phyloP scores from a whole-genome alignment of 148 eudicot genomes.

The Arbutus unedo region DNA sequence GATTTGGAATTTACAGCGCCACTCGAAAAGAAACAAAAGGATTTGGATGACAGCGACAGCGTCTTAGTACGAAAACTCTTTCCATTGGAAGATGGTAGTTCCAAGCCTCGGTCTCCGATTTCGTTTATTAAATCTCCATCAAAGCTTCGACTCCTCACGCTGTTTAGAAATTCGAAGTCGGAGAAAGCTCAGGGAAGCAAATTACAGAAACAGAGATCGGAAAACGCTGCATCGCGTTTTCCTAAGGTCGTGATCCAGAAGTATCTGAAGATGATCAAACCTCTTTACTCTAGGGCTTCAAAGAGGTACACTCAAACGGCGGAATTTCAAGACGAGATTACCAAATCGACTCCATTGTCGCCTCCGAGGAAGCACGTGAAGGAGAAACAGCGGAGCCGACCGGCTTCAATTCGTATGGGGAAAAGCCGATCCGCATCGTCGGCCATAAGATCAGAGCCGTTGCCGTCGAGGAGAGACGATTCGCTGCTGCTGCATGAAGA shows the following conservation, averaged over 20 bases:
- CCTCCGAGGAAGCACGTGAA: slow-evolving; percentile 22
- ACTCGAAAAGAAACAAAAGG: slow-evolving; percentile 9
- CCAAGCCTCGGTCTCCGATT: slow-evolving; percentile 39
- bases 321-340: not conserved
- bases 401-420: slow-evolving; percentile 28
- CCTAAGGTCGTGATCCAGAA: slow-evolving; percentile 28
- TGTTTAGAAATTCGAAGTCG: slow-evolving; percentile 30
- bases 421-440: slow-evolving; percentile 55
- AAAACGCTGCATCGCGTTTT: slow-evolving; percentile 21
- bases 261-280: slow-evolving; percentile 51
- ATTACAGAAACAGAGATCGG: slow-evolving; percentile 14
- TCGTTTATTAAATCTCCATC: slow-evolving; percentile 30
- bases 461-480: slow-evolving; percentile 38
- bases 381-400: slow-evolving; percentile 18
- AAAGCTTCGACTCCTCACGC: slow-evolving; percentile 31
- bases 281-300: slow-evolving; percentile 37
- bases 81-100: not conserved
- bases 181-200: slow-evolving; percentile 34
- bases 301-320: slow-evolving; percentile 21
- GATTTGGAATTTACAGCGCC: slow-evolving; percentile 58
- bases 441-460: slow-evolving; percentile 24
- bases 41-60: not conserved
- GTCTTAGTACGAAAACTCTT: not conserved
- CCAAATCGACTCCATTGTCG: slow-evolving; percentile 21
- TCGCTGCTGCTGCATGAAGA: slow-evolving; percentile 42